Evolutionary conservation across 768 basidiomycete species (phyloP).

Genomic region (Exsudoporus frostii): DNA sequence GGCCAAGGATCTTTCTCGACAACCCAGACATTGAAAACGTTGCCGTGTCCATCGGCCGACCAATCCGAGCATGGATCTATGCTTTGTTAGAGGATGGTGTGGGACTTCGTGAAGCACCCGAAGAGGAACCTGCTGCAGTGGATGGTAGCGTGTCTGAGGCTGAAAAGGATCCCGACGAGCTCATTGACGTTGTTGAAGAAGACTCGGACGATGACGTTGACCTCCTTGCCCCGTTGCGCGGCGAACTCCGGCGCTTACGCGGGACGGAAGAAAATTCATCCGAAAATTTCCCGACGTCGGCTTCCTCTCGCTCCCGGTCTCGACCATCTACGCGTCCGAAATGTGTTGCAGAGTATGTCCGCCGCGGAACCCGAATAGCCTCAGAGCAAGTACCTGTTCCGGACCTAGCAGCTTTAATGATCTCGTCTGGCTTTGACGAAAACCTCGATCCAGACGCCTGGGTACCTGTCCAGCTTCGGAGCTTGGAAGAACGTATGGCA

Average conservation of each 20-base stretch:
- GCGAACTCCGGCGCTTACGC: slow-evolving; percentile 60
- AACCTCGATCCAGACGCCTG: slow-evolving; percentile 22
- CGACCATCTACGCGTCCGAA: slow-evolving; percentile 20
- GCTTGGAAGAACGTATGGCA: slow-evolving; percentile 49
- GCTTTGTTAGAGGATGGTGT: slow-evolving; percentile 65
- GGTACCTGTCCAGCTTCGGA: slow-evolving; percentile 47
- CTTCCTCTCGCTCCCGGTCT: slow-evolving; percentile 33
- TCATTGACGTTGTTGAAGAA: slow-evolving; percentile 67
- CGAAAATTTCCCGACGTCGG: slow-evolving; percentile 28
- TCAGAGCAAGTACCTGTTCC: slow-evolving; percentile 54
- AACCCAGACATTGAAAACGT: slow-evolving; percentile 73
- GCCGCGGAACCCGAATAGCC: slow-evolving; percentile 65
- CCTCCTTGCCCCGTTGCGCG: slow-evolving; percentile 65
- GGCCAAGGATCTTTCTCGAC: slow-evolving; percentile 75
- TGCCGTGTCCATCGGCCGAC: slow-evolving; percentile 56
- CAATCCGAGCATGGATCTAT: slow-evolving; percentile 64
- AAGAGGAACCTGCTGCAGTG: slow-evolving; percentile 3
- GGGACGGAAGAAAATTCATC: slow-evolving; percentile 35
- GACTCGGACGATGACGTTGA: slow-evolving; percentile 49
- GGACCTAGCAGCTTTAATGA: slow-evolving; percentile 46
- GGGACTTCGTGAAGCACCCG: slow-evolving; percentile 47
- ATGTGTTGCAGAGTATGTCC: slow-evolving; percentile 53
- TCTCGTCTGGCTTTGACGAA: slow-evolving; percentile 32
- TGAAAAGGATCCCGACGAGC: slow-evolving; percentile 53
- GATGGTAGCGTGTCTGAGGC: slow-evolving; percentile 28